phyloP scores from a whole-genome alignment of 768 basidiomycete species.

The Cystoderma amianthinum region DNA sequence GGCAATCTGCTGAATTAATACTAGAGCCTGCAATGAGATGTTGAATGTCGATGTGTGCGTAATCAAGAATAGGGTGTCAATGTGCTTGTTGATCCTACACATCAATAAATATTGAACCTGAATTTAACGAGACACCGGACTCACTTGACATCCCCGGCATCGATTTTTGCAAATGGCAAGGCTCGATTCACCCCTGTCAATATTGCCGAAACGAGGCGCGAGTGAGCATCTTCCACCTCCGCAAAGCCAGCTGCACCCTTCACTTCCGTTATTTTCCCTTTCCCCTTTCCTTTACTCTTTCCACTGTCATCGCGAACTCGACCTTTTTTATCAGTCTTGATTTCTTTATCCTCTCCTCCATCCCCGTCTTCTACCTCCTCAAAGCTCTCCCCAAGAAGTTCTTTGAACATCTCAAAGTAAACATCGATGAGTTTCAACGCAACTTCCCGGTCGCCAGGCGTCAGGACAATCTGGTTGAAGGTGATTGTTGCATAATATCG shows the following conservation, averaged over 20 bases:
- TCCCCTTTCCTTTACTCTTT: conserved; percentile 27
- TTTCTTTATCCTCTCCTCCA: conserved; percentile 19
- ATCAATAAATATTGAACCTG: neutral
- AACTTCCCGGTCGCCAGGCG: conserved; percentile 61
- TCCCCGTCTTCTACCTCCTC: conserved; percentile 20
- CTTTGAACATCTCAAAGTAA: conserved; percentile 93
- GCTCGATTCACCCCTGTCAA: conserved; percentile 94
- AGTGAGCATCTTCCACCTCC: conserved; percentile 74
- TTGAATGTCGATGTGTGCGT: conserved; percentile 97
- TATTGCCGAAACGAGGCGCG: conserved; percentile 82
- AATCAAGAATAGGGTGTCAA: conserved; percentile 90
- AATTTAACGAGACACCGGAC: conserved; percentile 12
- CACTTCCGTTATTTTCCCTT: conserved; percentile 34
- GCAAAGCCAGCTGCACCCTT: conserved; percentile 60
- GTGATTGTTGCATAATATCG: conserved; percentile 92
- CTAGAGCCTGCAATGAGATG: conserved; percentile 87
- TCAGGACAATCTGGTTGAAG: conserved; percentile 86
- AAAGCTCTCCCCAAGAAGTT: conserved; percentile 65
- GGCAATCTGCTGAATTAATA: conserved; percentile 81
- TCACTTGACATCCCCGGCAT: conserved; percentile 59
- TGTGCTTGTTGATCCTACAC: conserved; percentile 71
- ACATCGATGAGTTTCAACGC: conserved; percentile 77
- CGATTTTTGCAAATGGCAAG: conserved; percentile 84
- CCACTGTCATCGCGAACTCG: conserved; percentile 16
- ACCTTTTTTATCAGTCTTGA: conserved; percentile 31